Evolutionary conservation across 2,329 filamentous ascomycete species (phyloP), one percentile per base, ranked within the genome.

Genomic region (Verticillium dahliae): DNA sequence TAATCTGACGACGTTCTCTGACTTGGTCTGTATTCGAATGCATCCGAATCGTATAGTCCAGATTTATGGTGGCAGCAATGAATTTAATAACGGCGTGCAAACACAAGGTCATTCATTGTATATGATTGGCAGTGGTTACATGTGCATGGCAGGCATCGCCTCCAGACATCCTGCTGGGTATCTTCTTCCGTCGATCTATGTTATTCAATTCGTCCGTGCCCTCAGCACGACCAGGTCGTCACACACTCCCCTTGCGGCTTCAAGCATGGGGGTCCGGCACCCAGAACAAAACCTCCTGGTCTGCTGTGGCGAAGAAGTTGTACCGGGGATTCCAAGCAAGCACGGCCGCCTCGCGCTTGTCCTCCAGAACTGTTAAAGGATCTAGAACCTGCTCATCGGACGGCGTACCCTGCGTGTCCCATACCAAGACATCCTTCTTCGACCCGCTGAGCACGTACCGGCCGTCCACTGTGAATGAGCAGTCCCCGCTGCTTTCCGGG

Each of bases 241-340:
- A 27, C n/a, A 27, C 54, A 10, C 5, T 14, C 27, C 34, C 54
- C 31, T 22, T 38, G 27, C 34, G 22, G 57, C 61, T 65, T 71
- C 74, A 85, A 7, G 77, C 75, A 68, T 84, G 80, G 54, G 86
- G 84, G 71, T 92, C 89, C 1, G 90, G 90, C 39, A 91, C 74
- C 90, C 90, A 93, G 68, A 93, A 91, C 22, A 91, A 76, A 63
- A 92, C 79, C 60, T 97, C 92, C 70, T 89, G 89, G 69, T 98
- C 93, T 3, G 92, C 95, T 55, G 89, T 95, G 9, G 92, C 93
- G 67, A 98, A 84, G 78, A 97, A 88, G 74, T 98, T 97, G 75
- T 90, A 95, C 58, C 93, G 84, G 33, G 93, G 95, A 72, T 97
- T 98, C 73, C 92, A 95, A 27, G 90, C 91, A 52, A 97, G 81